Base-by-base conservation (phyloP, 73 alveolate genomes). In the Paramecium octaurelia region DNA sequence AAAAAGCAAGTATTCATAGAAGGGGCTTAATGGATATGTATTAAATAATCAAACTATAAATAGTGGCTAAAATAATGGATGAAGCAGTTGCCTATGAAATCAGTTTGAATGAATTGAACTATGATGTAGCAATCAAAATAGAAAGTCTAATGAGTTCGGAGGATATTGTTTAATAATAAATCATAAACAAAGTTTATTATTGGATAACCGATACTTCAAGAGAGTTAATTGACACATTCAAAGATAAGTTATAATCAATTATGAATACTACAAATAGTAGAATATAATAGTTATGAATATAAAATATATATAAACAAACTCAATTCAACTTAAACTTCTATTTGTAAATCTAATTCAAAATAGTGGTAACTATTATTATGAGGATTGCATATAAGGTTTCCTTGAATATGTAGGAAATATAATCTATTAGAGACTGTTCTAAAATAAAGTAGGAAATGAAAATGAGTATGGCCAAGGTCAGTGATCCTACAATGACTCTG, bases 21-120 rank as follows among this genome's bases (percentile, higher is more conserved):
- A 80, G 91, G 91, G 14, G 91, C 91, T 11, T 46, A 80, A 43
- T 80, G 91, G 91, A 80, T 80, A 43, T 80, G 91, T 80, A 80
- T 80, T 4, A 36, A 0, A 11, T 16, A 6, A 44, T 44, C 21
- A 10, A 20, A 31, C 46, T 54, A 54, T 54, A 6, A 27, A 4
- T 4, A 80, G 91, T 80, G 75, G 70, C 70, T 20, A 80, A 80
- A 46, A 80, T 80, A 11, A 2, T 80, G 50, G 91, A 80, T 80
- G 91, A 80, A 80, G 91, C 44, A 0, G 75, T 80, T 11, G 46
- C 43, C 4, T 80, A 80, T 80, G 91, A 80, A 46, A 42, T 44
- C n/a, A 80, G 91, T 48, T 14, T 80, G 73, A 80, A 44, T 44
- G 91, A 80, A 31, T 46, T 80, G 8, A 80, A 80, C 23, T 80